A percentile compares a stretch with the other conserved stretches of the same genome.
phyloP scores from a whole-genome alignment of 1,284 basidiomycete genomes.

The Tilletia caries region DNA sequence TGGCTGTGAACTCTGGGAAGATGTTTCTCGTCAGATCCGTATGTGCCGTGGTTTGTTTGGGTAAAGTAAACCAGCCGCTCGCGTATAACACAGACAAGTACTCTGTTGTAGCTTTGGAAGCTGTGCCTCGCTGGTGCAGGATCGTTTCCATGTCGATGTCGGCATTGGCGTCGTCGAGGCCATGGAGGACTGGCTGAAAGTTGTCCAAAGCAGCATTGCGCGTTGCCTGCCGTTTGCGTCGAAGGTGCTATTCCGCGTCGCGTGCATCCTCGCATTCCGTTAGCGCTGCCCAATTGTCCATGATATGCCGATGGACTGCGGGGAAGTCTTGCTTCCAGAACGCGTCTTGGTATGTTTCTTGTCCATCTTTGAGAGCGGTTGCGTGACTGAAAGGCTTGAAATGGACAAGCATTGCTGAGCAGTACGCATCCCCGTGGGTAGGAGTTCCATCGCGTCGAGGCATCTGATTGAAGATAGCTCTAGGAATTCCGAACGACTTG shows the following conservation, averaged over 20 bases:
- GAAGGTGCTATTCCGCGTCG: background rate
- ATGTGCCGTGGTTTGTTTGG: too few relatives aligned
- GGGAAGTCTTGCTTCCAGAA: background rate
- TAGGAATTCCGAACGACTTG: background rate
- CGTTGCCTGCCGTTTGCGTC: background rate
- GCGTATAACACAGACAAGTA: too few relatives aligned
- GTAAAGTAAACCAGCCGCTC: too few relatives aligned
- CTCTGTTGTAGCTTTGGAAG: too few relatives aligned
- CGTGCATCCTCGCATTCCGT: background rate
- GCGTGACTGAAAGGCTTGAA: background rate
- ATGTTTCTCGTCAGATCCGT: too few relatives aligned
- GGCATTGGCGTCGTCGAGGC: too few relatives aligned
- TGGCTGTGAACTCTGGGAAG: too few relatives aligned
- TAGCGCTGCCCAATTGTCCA: background rate
- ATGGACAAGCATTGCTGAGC: background rate
- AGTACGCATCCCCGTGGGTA: background rate
- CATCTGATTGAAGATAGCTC: background rate
- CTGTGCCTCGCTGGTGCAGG: too few relatives aligned
- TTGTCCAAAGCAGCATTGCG: background rate
- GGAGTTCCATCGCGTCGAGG: background rate
- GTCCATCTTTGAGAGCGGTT: background rate
- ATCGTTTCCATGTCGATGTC: too few relatives aligned
- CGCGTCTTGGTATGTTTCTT: background rate
- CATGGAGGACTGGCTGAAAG: too few relatives aligned
- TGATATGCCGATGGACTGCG: background rate